Evolutionary conservation across 83 land plant genomes (phyloP), one percentile per base, ranked within the genome.

Genomic region (Thuja plicata): DNA sequence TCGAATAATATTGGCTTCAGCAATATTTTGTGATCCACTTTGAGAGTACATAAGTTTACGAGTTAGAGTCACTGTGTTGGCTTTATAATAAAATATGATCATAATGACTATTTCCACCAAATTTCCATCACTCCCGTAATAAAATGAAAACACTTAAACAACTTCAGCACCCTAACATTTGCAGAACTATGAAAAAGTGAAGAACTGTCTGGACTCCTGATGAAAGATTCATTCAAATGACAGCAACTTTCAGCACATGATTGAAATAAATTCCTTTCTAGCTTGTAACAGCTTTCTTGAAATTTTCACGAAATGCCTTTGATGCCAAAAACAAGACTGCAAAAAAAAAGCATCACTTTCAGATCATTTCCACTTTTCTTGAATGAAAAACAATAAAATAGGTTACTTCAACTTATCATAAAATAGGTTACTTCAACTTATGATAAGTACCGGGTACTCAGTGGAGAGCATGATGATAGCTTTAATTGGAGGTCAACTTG

Each of bases 271-370:
- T 24, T 81, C 43, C 84, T 81, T 11, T 43, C 50, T 80, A 80
- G 13, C 48, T 80, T 81, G 84, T 40, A 41, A 81, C 84, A 81
- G 84, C 84, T 81, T n/a, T 81, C 84, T 43, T 43, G 48, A 81
- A 81, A 12, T 81, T 81, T 1, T 41, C 84, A 81, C 84, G 84
- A 12, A 81, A 81, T 43, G 84, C 24, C 43, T 81, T 81, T 24
- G 84, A 81, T 81, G 46, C 30, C 27, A 81, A 81, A 81, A 81
- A 41, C 46, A 81, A 81, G 46, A 81, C 84, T 81, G 84, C 50
- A 81, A 24, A 80, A 40, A 41, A 8, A 50, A 9, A 43, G 24
- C 40, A 81, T 50, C 50, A 81, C n/a, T 81, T 81, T 81, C 13
- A 81, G 84, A 81, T 81, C n/a, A 81, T 43, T 41, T 7, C 27